Evolutionary conservation across 768 basidiomycete species (phyloP).

Genomic region (Infundibulicybe gibba): DNA sequence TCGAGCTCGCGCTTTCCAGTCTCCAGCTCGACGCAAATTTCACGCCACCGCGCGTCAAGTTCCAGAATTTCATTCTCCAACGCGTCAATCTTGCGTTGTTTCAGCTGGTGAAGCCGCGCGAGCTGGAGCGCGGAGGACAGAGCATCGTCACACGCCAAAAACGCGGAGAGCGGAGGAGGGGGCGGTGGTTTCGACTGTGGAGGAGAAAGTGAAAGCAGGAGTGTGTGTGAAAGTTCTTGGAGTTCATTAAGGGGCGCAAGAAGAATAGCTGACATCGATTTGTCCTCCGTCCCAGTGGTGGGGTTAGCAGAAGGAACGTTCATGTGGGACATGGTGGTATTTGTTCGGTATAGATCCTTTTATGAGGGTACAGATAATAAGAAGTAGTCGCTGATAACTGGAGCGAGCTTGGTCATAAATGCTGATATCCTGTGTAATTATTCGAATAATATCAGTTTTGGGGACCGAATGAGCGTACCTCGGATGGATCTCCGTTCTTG

Average conservation of each 20-base stretch:
- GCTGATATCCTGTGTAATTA: too few relatives aligned
- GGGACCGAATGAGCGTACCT: too few relatives aligned
- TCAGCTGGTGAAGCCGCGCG: slow-evolving; percentile 69
- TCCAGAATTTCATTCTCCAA: slow-evolving; percentile 69
- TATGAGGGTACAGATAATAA: too few relatives aligned
- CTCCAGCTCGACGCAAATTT: slow-evolving; percentile 62
- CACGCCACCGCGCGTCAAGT: slow-evolving; percentile 65
- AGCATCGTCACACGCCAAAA: slow-evolving; percentile 59
- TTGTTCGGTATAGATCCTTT: not conserved
- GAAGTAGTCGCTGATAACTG: too few relatives aligned
- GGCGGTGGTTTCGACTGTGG: slow-evolving; percentile 60
- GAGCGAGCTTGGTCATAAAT: too few relatives aligned
- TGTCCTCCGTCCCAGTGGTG: too few relatives aligned
- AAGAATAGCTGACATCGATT: slow-evolving; percentile 61
- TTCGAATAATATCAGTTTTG: not conserved
- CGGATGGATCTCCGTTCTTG: too few relatives aligned
- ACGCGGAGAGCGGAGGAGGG: slow-evolving; percentile 52
- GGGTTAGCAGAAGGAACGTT: not conserved
- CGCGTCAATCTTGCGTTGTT: slow-evolving; percentile 69
- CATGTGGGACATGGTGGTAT: not conserved
- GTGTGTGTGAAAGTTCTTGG: slow-evolving; percentile 58
- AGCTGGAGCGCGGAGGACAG: slow-evolving; percentile 65
- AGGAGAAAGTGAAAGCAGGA: slow-evolving; percentile 74
- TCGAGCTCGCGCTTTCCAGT: slow-evolving; percentile 68
- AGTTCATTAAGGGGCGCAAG: slow-evolving; percentile 60